Evolutionary conservation across 139 green algal species (phyloP).

Genomic region (Picochlorum sp.): DNA sequence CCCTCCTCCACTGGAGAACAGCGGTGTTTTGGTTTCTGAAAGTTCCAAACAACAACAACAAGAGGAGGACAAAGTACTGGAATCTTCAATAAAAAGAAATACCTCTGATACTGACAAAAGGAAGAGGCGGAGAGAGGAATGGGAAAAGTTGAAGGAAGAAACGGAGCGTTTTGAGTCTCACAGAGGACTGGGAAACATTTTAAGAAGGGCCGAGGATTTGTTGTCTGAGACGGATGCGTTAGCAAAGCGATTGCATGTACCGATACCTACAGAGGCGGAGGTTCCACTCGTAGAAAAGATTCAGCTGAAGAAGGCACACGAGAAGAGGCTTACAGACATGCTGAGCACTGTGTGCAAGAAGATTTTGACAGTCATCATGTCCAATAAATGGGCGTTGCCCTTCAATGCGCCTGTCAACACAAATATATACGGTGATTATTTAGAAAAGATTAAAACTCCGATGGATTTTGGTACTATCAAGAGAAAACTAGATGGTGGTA

Average conservation of each 20-base stretch:
- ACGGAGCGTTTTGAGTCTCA: conserved; percentile 27
- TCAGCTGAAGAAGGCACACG: conserved; percentile 6
- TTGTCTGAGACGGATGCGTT: neutral
- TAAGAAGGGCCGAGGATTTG: neutral
- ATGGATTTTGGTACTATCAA: conserved; percentile 79
- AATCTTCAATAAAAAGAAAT: neutral
- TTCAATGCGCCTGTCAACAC: conserved; percentile 80
- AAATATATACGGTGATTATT: conserved; percentile 63
- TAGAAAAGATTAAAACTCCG: conserved; percentile 40
- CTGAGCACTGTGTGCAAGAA: conserved; percentile 25
- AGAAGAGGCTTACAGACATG: conserved; percentile 22
- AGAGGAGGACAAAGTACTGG: neutral
- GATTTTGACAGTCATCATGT: conserved; percentile 19
- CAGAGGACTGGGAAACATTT: conserved; percentile 28
- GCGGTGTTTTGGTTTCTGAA: neutral
- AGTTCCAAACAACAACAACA: neutral
- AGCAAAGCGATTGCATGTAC: neutral
- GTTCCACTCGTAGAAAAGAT: too few species aligned
- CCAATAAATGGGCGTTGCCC: conserved; percentile 62
- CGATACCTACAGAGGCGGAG: conserved; percentile 14
- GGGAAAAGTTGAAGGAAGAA: conserved; percentile 11
- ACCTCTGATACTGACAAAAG: conserved; percentile 1
- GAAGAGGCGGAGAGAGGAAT: conserved; percentile 12
- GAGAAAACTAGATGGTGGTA: neutral
- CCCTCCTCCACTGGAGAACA: neutral